Base-by-base conservation (phyloP, 106 monocot genomes). In the Xerophyta viscosa region DNA sequence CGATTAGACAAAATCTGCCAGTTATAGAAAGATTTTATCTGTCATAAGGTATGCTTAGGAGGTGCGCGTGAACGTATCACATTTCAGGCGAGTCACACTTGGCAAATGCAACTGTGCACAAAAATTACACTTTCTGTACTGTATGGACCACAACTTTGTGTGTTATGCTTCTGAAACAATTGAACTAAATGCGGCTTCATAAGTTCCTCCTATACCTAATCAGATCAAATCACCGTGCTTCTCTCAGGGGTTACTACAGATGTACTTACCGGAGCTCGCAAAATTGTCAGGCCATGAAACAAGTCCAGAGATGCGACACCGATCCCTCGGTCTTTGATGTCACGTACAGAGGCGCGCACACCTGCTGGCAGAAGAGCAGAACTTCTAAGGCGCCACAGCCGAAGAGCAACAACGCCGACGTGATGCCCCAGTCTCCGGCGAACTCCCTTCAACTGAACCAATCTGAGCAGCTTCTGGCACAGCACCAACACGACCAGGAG, bases 161-260 rank as follows among this genome's bases (percentile, higher is more conserved):
- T 12, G 3, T 8, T 12, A 39, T 39, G 39, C 39, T 12, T 3
- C 15, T n/a, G n/a, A n/a, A 8, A 39, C 39, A 39, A 3, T 39
- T 3, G 15, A 7, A 12, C 15, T 15, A 39, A 15, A 15, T 39
- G 6, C 10, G 15, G 15, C 1, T 39, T 39, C 15, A 15, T 39
- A 39, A 15, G 13, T 39, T 2, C 15, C 15, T 36, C 19, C 20
- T 46, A 2, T 46, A n/a, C n/a, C 46, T 46, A 20, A 46, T 46
- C 13, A 18, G 46, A 20, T 46, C n/a, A 22, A 29, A 36, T n/a
- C 15, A 15, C 21, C 2, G 22, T 19, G 8, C 36, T 43, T 2
- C 6, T 29, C 68, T 27, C 71, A 81, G 81, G 37, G 71, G 67
- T 11, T 81, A 81, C 64, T 81, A 68, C 43, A 29, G 81, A 15